These are phyloP conservation scores for Nothophoma quercina DNA, from an alignment of 2,329 filamentous ascomycete species.

Conservation along the genomic window DNA sequence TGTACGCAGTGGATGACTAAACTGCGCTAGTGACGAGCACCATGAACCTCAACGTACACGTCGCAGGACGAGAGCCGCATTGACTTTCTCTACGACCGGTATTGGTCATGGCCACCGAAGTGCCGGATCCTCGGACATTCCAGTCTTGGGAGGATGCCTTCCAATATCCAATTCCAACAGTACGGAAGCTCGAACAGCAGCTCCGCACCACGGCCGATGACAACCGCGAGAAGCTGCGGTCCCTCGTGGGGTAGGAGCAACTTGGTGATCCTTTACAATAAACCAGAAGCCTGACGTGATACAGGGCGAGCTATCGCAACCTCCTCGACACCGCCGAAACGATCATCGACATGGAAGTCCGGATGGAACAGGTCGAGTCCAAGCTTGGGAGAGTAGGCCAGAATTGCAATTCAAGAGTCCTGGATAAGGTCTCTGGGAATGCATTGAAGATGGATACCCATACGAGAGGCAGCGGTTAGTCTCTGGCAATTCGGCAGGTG, in stretches of 20 bases:
- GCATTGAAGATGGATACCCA: slow-evolving; percentile 60
- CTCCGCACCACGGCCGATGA: slow-evolving; percentile 67
- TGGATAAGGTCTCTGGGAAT: slow-evolving; percentile 70
- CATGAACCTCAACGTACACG: slow-evolving; percentile 17
- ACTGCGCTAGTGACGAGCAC: slow-evolving; percentile 8
- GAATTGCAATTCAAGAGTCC: slow-evolving; percentile 75
- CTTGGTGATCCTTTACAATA: background rate
- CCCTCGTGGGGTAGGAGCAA: slow-evolving; percentile 66
- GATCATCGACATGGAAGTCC: slow-evolving; percentile 86
- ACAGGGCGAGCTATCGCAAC: slow-evolving; percentile 77
- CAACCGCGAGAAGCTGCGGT: slow-evolving; percentile 71
- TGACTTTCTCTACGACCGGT: background rate
- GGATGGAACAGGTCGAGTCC: slow-evolving; percentile 77
- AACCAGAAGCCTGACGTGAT: slow-evolving; percentile 7
- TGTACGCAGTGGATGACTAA: slow-evolving; percentile 15
- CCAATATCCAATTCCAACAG: slow-evolving; percentile 68
- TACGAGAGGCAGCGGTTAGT: slow-evolving; percentile 52
- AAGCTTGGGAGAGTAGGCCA: slow-evolving; percentile 76
- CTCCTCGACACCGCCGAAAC: slow-evolving; percentile 90
- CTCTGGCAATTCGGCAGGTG: slow-evolving; percentile 8
- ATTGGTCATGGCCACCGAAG: slow-evolving; percentile 60
- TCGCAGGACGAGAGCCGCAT: slow-evolving; percentile 2
- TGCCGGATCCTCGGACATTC: slow-evolving; percentile 64
- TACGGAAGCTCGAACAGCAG: slow-evolving; percentile 70
- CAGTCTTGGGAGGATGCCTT: slow-evolving; percentile 73